These are phyloP conservation scores for Curvularia spicifera DNA, from an alignment of 2,329 filamentous ascomycete genomes.

Conservation along the genomic window DNA sequence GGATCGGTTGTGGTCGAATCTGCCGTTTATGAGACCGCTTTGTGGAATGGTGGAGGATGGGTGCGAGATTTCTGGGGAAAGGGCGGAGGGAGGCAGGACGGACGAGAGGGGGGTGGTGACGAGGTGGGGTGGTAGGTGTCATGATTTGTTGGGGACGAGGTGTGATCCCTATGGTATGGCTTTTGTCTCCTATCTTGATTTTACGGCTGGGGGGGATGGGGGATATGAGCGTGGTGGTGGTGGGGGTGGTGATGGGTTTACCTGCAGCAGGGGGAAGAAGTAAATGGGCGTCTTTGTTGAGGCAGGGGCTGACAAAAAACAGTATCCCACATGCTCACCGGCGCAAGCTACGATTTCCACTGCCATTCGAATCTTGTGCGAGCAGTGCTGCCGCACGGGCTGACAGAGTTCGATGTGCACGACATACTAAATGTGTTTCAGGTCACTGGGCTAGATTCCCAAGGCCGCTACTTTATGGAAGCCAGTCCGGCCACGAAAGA, in stretches of 20 bases:
- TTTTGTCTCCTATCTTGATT: not conserved
- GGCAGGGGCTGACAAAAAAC: no score
- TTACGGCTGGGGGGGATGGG: not conserved
- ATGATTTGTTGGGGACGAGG: slow-evolving; percentile 81
- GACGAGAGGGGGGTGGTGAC: slow-evolving; percentile 58
- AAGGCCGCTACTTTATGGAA: slow-evolving; percentile 62
- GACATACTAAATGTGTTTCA: slow-evolving; percentile 89
- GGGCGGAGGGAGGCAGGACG: slow-evolving; percentile 40
- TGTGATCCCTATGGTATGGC: slow-evolving; percentile 74
- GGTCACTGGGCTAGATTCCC: slow-evolving; percentile 75
- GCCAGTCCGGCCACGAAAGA: slow-evolving; percentile 38
- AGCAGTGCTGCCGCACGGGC: slow-evolving; percentile 70
- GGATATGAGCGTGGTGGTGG: no score
- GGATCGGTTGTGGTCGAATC: slow-evolving; percentile 77
- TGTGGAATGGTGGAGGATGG: slow-evolving; percentile 72
- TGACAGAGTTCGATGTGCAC: slow-evolving; percentile 77
- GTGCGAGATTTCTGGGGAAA: slow-evolving; percentile 53
- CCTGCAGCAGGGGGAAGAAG: no score
- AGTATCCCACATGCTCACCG: slow-evolving; percentile 75
- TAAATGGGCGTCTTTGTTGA: no score
- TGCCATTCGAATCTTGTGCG: slow-evolving; percentile 83
- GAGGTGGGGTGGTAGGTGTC: slow-evolving; percentile 69
- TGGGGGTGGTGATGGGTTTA: no score
- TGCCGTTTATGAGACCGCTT: slow-evolving; percentile 78
- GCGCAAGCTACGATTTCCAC: slow-evolving; percentile 77